Percentiles rank a stretch among this genome's conserved stretches.
These are phyloP conservation scores for Rosa multiflora DNA, from an alignment of 306 rosid species.

Conservation along the genomic window DNA sequence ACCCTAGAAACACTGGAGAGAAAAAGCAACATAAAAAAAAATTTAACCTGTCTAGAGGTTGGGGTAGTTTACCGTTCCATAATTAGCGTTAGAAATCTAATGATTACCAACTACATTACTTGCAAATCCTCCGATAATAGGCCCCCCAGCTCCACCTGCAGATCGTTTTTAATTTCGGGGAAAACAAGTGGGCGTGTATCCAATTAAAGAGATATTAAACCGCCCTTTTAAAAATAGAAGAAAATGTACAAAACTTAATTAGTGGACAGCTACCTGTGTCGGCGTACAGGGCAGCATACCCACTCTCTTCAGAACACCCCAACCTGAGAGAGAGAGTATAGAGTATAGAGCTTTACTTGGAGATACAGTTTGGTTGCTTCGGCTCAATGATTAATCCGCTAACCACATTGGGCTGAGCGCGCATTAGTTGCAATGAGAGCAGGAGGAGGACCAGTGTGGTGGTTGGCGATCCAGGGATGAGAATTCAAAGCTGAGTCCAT, in stretches of 20 bases:
- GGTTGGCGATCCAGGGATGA: constrained; percentile 17
- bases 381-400: constrained; percentile 1
- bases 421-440: background rate
- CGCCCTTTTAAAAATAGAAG: background rate
- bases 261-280: constrained; percentile 50
- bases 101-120: background rate
- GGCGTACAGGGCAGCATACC: constrained; percentile 31
- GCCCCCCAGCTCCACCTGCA: background rate
- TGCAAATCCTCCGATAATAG: background rate
- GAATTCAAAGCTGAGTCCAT: background rate
- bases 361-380: background rate
- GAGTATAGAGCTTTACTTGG: background rate
- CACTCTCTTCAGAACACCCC: background rate
- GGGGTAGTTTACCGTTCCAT: background rate
- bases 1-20: too few species aligned
- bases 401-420: background rate
- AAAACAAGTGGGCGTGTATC: background rate
- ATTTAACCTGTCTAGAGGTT: too few species aligned
- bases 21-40: too few species aligned
- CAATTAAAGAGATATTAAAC: background rate
- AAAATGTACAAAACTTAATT: constrained; percentile 21
- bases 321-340: background rate
- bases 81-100: background rate
- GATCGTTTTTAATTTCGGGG: background rate
- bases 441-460: background rate